phyloP scores from a whole-genome alignment of 257 asterid species.

The Solanum peruvianum region DNA sequence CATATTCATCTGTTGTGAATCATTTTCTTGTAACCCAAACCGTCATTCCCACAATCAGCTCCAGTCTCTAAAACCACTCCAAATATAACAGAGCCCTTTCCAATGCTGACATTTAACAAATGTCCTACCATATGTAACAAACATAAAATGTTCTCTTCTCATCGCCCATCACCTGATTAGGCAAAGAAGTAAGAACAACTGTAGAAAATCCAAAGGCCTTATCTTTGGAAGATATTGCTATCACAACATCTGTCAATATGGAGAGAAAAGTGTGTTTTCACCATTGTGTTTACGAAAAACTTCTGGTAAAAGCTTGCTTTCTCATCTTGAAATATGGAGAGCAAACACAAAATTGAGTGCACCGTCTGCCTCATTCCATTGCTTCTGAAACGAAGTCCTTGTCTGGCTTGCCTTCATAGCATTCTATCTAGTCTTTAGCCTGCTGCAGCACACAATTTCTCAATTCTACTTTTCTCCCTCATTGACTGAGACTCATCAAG shows the following conservation, averaged over 20 bases:
- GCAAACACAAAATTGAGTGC: conserved; percentile 22
- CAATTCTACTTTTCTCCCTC: conserved; percentile 21
- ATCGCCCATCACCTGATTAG: conserved; percentile 24
- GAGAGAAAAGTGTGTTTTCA: conserved; percentile 19
- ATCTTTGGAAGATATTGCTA: conserved; percentile 29
- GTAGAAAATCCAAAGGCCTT: conserved; percentile 20
- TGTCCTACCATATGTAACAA: conserved; percentile 30
- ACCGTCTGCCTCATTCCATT: conserved; percentile 31
- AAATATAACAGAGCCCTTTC: conserved; percentile 19
- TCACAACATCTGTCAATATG: conserved; percentile 19
- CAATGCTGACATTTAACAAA: conserved; percentile 14
- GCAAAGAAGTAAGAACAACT: conserved; percentile 16
- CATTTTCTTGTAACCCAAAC: conserved; percentile 21
- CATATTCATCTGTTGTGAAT: conserved; percentile 8
- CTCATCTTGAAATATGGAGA: conserved; percentile 15
- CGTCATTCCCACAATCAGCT: conserved; percentile 8
- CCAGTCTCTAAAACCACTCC: conserved; percentile 16
- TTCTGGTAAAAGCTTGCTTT: conserved; percentile 19
- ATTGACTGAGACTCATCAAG: conserved; percentile 30
- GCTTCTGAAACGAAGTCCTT: conserved; percentile 23
- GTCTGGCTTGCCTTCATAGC: conserved; percentile 29
- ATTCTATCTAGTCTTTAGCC: conserved; percentile 24
- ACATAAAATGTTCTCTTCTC: conserved; percentile 28
- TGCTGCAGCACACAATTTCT: conserved; percentile 21
- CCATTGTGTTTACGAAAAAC: conserved; percentile 20